Conservation (phyloP, 2,329 filamentous ascomycete genomes). For the Fusarium redolens region DNA sequence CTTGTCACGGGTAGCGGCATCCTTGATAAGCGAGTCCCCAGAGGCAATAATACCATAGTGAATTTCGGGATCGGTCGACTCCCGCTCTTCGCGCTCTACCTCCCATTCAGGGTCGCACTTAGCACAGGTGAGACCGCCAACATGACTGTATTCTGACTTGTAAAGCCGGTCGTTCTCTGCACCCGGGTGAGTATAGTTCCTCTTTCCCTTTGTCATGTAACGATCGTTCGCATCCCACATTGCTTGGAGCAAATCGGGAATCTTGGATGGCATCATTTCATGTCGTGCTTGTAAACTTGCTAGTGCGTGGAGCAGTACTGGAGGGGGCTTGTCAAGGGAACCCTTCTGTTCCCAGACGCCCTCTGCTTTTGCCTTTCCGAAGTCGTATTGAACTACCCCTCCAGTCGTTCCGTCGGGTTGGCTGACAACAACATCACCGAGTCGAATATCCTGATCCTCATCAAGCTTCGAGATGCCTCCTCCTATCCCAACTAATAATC, state of each 20-base stretch:
- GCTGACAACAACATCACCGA: conserved; percentile 46
- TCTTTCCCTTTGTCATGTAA: not conserved
- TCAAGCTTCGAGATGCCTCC: conserved; percentile 48
- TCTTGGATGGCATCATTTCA: not conserved
- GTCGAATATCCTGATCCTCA: conserved; percentile 33
- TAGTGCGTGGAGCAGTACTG: conserved; percentile 21
- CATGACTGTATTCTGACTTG: conserved; percentile 4
- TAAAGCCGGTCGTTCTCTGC: conserved; percentile 29
- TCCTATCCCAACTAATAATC: conserved; percentile 53
- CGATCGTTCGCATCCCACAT: conserved; percentile 4
- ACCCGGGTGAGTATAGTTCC: conserved; percentile 8
- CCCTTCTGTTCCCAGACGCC: conserved; percentile 3
- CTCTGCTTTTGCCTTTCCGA: conserved; percentile 16
- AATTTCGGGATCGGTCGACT: conserved; percentile 13
- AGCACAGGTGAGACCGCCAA: not conserved
- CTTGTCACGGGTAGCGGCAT: accelerated
- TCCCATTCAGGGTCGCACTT: not conserved
- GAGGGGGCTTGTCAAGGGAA: conserved; percentile 20
- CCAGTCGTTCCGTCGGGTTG: conserved; percentile 19
- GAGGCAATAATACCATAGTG: conserved; percentile 43
- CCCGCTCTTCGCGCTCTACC: conserved; percentile 1
- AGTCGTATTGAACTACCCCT: conserved; percentile 41
- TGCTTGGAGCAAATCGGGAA: not conserved
- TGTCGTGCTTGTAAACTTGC: conserved; percentile 18
- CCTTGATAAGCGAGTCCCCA: conserved; percentile 14